These are phyloP conservation scores for Silene uniflora DNA, from an alignment of 148 eudicot species.

Conservation along the genomic window DNA sequence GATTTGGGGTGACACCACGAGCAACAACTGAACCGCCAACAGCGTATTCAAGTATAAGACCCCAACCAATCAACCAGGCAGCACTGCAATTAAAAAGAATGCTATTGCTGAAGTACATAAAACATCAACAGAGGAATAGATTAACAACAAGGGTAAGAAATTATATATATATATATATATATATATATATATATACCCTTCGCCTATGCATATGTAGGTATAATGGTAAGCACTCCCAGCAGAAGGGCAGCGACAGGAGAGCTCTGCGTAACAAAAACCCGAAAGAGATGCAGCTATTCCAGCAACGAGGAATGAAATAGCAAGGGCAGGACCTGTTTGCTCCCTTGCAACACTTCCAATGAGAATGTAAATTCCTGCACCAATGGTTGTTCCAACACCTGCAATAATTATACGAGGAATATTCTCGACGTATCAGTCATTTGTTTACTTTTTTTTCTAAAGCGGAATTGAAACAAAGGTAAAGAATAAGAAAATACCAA, in stretches of 20 bases:
- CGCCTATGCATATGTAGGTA: conserved; percentile 43
- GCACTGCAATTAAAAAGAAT: conserved; percentile 29
- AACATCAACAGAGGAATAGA: not conserved
- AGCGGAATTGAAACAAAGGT: too few relatives aligned
- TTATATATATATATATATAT: too few relatives aligned
- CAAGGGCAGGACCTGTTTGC: conserved; percentile 86
- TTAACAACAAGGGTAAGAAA: not conserved
- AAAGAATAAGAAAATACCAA: conserved; percentile 41
- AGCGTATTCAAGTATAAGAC: conserved; percentile 40
- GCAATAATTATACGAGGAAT: not conserved
- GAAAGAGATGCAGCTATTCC: conserved; percentile 80
- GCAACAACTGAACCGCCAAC: conserved; percentile 48
- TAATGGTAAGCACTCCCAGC: conserved; percentile 98
- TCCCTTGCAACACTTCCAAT: conserved; percentile 95
- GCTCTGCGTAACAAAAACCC: conserved; percentile 49
- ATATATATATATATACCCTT: too few relatives aligned
- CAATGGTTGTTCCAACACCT: conserved; percentile 98
- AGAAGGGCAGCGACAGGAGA: conserved; percentile 74
- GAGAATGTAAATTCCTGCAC: conserved; percentile 96
- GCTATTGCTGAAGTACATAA: not conserved
- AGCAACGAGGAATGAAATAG: conserved; percentile 83
- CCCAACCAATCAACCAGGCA: conserved; percentile 73
- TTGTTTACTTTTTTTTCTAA: too few relatives aligned
- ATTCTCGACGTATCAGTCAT: too few relatives aligned
- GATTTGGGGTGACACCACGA: conserved; percentile 52